phyloP scores from a whole-genome alignment of 2,329 filamentous ascomycete species.

The Botryotinia narcissicola region DNA sequence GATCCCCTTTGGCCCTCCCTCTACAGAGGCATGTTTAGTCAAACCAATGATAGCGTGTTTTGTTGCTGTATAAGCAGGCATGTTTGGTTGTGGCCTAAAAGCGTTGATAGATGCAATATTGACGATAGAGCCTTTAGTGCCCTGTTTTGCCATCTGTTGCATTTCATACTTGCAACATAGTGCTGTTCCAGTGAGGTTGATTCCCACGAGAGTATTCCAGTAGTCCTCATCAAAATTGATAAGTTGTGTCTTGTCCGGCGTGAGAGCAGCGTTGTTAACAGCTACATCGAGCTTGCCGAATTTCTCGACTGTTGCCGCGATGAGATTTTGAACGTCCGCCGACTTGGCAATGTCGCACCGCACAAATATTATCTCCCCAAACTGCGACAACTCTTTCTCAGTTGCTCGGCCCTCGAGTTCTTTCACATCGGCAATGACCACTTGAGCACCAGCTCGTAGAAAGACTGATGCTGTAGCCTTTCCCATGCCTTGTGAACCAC shows the following conservation, averaged over 20 bases:
- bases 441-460: constrained; percentile 14
- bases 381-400: constrained; percentile 12
- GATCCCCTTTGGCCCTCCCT: constrained; percentile 38
- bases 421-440: constrained; percentile 15
- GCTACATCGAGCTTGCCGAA: constrained; percentile 54
- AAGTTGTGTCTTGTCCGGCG: constrained; percentile 8
- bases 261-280: constrained; percentile 49
- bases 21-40: constrained; percentile 42
- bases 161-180: constrained; percentile 18
- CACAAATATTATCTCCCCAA: constrained; percentile 4
- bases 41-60: constrained; percentile 47
- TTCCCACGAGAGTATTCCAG: constrained; percentile 16
- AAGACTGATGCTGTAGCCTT: constrained; percentile 17
- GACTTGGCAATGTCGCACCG: constrained; percentile 19
- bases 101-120: constrained; percentile 19
- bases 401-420: constrained; percentile 4
- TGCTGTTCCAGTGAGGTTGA: constrained; percentile 18
- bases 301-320: constrained; percentile 41
- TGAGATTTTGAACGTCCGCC: constrained; percentile 13
- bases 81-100: constrained; percentile 15
- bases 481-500: constrained; percentile 40
- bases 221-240: constrained; percentile 15
- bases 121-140: constrained; percentile 16
- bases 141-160: constrained; percentile 18
- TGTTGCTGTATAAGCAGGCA: constrained; percentile 34